phyloP scores from a whole-genome alignment of 2,329 filamentous ascomycete species.

The Chrysosporium queenslandicum region DNA sequence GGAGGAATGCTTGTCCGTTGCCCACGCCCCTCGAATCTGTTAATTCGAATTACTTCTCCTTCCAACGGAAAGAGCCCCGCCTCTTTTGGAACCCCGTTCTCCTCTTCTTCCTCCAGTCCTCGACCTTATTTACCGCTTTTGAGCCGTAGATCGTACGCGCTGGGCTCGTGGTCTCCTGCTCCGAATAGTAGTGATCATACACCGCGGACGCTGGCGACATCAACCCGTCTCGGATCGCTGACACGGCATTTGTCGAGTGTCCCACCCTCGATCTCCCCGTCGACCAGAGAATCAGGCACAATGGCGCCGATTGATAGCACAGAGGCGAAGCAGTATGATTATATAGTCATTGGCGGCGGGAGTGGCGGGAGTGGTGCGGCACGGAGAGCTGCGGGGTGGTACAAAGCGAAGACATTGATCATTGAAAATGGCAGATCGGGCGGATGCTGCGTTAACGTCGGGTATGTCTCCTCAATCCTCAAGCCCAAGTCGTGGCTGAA shows the following conservation, averaged over 20 bases:
- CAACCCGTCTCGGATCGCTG: slow-evolving; percentile 32
- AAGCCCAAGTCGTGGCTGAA: no score
- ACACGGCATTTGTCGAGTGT: slow-evolving; percentile 35
- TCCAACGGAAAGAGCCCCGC: not conserved
- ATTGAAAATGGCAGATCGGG: slow-evolving; percentile 42
- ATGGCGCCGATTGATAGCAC: slow-evolving; percentile 34
- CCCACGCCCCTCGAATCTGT: slow-evolving; percentile 6
- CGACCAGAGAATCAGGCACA: not conserved
- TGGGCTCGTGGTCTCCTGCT: not conserved
- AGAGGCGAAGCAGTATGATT: slow-evolving; percentile 42
- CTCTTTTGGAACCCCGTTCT: no score
- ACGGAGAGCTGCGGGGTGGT: slow-evolving; percentile 43
- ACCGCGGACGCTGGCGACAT: slow-evolving; percentile 3
- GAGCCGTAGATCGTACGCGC: not conserved
- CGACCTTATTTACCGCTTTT: not conserved
- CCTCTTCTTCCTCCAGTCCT: no score
- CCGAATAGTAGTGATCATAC: not conserved
- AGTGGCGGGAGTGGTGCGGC: slow-evolving; percentile 44
- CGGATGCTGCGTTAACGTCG: slow-evolving; percentile 46
- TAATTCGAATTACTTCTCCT: not conserved
- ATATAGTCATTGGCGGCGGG: slow-evolving; percentile 47
- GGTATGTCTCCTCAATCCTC: slow-evolving; percentile 29
- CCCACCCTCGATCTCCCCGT: slow-evolving; percentile 9
- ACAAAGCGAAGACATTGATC: slow-evolving; percentile 43
- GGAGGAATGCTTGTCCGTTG: slow-evolving; percentile 8